Base-by-base conservation (phyloP, 2,329 filamentous ascomycete species). In the Alternaria infectoria region DNA sequence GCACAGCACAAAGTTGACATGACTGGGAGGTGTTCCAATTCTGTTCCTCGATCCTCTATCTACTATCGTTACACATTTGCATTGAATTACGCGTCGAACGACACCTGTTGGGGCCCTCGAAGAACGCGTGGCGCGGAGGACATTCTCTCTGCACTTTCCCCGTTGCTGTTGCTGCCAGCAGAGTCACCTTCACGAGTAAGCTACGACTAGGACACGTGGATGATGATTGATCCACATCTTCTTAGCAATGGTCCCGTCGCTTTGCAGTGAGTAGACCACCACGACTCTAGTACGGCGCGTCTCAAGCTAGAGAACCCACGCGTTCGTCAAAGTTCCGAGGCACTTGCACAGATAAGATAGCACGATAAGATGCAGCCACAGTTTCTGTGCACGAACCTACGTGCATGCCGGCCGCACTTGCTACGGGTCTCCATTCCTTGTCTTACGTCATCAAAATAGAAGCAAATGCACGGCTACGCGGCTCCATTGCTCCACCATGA, bases 361-460 rank as follows among this genome's bases (percentile, higher is more conserved):
- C 40, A 44, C 59, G 59, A 58, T 62, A 62, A 62, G 54, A 58
- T 43, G 43, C n/a, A 30, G 46, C 49, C 49, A 52, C 49, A 52
- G 19, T 26, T 45, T 19, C 26, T 54, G 44, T 52, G 43, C 45
- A 57, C 52, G 51, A 30, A 50, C 30, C 44, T 56, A 44, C 50
- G 47, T 45, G 46, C 44, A 57, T 40, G 25, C 30, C 40, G 36
- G 25, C 32, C 26, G 46, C 32, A 49, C 59, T 47, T 51, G 21
- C 45, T 57, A 30, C n/a, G 32, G 21, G 17, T 47, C 55, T 62
- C 60, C 55, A 49, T 26, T 25, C 49, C 54, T 36, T 44, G 45
- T 17, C 17, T 63, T 67, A 67, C 64, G 60, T 69, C 66, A 66
- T 67, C 40, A 26, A 19, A 17, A 17, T 13, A 46, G 54, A 55